phyloP scores from a whole-genome alignment of 306 rosid species.

The Casuarina glauca region DNA sequence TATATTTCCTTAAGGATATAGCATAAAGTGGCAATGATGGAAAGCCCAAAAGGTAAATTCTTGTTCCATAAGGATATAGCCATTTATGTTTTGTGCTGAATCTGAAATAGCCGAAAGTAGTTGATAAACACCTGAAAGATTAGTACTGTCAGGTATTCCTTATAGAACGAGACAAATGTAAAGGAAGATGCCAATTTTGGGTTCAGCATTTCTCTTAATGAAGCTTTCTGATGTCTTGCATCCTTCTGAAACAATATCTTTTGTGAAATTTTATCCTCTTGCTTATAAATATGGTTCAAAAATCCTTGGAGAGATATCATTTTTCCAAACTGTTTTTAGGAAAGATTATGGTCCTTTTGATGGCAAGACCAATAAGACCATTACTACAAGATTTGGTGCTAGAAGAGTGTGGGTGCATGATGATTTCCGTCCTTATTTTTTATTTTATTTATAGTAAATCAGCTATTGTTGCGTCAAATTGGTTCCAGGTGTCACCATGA shows the following conservation, averaged over 20 bases:
- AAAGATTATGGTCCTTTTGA: not conserved
- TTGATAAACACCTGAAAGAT: no score
- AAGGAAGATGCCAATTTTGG: not conserved
- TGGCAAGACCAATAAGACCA: not conserved
- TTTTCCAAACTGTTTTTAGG: not conserved
- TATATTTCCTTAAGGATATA: no score
- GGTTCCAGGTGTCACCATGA: not conserved
- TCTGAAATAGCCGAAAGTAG: no score
- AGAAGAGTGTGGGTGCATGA: not conserved
- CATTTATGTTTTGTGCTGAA: no score
- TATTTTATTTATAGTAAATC: not conserved
- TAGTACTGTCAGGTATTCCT: not conserved
- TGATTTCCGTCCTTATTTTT: not conserved
- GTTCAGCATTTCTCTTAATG: not conserved
- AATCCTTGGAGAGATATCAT: no score
- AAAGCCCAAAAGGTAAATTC: no score
- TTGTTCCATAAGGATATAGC: no score
- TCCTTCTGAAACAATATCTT: not conserved
- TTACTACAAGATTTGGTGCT: not conserved
- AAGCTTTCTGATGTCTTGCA: not conserved
- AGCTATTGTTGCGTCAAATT: not conserved
- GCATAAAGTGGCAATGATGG: no score
- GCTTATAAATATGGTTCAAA: not conserved
- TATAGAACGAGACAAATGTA: not conserved
- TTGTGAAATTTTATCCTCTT: not conserved